Conservation (phyloP, 768 basidiomycete species). For the Suillus cothurnatus region DNA sequence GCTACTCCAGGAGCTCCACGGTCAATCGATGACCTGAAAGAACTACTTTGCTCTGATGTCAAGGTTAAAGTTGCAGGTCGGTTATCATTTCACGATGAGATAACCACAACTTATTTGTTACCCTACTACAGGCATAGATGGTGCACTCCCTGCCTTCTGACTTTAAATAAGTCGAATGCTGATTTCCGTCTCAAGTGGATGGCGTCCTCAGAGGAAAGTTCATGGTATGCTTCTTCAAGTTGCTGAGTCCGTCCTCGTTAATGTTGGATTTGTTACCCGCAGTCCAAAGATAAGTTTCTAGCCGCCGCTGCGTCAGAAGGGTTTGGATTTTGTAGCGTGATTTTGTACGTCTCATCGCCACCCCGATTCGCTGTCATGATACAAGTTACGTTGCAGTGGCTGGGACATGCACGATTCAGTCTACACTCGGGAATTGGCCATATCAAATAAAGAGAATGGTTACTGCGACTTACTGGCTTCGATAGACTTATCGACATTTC, state of each 20-base stretch:
- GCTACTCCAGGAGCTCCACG: conserved; percentile 47
- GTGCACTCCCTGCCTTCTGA: conserved; percentile 39
- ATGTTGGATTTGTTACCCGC: conserved; percentile 16
- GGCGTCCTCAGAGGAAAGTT: conserved; percentile 95
- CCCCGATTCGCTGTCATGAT: neutral
- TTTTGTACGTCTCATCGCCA: conserved; percentile 63
- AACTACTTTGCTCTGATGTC: conserved; percentile 57
- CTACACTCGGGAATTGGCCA: conserved; percentile 82
- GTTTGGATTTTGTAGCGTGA: conserved; percentile 92
- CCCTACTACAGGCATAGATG: conserved; percentile 57
- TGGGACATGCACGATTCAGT: conserved; percentile 93
- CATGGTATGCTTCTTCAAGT: conserved; percentile 64
- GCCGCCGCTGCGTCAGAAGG: conserved; percentile 77
- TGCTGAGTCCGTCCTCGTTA: neutral
- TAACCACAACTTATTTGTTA: conserved; percentile 5
- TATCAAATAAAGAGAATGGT: conserved; percentile 91
- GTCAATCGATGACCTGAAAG: conserved; percentile 58
- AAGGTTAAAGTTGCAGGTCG: conserved; percentile 94
- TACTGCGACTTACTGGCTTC: conserved; percentile 86
- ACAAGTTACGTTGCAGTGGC: conserved; percentile 47
- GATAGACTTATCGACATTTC: conserved; percentile 86
- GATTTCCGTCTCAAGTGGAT: conserved; percentile 59
- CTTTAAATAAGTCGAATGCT: conserved; percentile 11
- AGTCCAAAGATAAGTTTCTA: conserved; percentile 93
- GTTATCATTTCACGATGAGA: conserved; percentile 23